Conservation (phyloP, 352 stramenopile species). For the Pythium utonaiense region DNA sequence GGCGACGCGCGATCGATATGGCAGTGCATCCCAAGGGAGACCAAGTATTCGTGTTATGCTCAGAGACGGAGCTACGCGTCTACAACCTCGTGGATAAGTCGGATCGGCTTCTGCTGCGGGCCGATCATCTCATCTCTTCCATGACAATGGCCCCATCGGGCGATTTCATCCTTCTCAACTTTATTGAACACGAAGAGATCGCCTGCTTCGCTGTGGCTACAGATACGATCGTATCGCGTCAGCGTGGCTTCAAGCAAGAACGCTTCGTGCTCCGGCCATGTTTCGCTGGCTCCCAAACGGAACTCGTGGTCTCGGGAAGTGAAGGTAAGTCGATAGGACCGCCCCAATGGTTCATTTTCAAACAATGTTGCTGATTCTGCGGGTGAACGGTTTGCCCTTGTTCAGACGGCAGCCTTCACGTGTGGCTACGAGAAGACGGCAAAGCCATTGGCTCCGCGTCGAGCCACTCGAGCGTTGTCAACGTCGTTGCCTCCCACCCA, state of each 20-base stretch:
- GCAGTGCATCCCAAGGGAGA: constrained; percentile 50
- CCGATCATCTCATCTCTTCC: constrained; percentile 51
- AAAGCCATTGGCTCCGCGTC: constrained; percentile 34
- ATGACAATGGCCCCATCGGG: constrained; percentile 43
- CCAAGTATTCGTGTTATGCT: constrained; percentile 56
- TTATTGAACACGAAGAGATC: constrained; percentile 60
- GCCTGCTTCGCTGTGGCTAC: constrained; percentile 46
- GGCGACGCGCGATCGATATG: constrained; percentile 55
- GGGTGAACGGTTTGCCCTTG: too few species aligned
- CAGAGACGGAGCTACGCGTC: constrained; percentile 48
- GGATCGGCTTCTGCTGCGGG: constrained; percentile 51
- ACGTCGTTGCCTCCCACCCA: constrained; percentile 60
- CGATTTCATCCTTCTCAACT: constrained; percentile 56
- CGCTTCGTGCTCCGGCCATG: constrained; percentile 64
- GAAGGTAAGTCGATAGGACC: constrained; percentile 43
- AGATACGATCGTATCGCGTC: constrained; percentile 41
- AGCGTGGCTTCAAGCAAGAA: constrained; percentile 52
- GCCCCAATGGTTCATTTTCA: too few species aligned
- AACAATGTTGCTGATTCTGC: too few species aligned
- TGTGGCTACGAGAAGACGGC: constrained; percentile 60
- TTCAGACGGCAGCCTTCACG: constrained; percentile 45
- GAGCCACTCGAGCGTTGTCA: constrained; percentile 67
- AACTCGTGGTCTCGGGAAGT: constrained; percentile 60
- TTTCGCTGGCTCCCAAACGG: constrained; percentile 45
- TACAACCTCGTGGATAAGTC: constrained; percentile 61